These are phyloP conservation scores for Nitzschia sp. DNA, from an alignment of 108 stramenopile species.

Conservation along the genomic window DNA sequence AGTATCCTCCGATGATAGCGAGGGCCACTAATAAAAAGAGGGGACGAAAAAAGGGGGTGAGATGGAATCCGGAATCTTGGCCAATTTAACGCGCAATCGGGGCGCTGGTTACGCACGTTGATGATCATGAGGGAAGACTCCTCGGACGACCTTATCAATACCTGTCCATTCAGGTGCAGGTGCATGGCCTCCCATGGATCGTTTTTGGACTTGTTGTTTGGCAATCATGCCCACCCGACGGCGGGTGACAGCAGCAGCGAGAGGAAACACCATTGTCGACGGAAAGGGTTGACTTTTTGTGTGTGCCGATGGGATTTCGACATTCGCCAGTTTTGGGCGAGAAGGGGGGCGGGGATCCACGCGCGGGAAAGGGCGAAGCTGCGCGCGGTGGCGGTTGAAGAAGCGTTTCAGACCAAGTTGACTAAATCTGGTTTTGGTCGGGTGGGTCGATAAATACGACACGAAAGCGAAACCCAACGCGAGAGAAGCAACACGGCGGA, in stretches of 20 bases:
- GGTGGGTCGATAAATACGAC: too few relatives aligned
- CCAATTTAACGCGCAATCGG: not conserved
- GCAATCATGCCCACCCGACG: constrained; percentile 43
- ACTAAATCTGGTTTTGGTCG: too few relatives aligned
- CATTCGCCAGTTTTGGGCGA: too few relatives aligned
- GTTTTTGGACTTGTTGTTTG: constrained; percentile 53
- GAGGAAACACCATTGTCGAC: constrained; percentile 47
- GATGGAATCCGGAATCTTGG: constrained; percentile 34
- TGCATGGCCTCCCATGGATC: constrained; percentile 60
- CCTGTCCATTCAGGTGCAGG: constrained; percentile 85
- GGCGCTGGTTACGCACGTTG: constrained; percentile 65
- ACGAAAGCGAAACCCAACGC: too few relatives aligned
- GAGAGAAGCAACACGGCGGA: too few relatives aligned
- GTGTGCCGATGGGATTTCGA: not conserved
- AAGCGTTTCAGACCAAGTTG: too few relatives aligned
- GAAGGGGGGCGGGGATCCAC: too few relatives aligned
- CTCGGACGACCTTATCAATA: constrained; percentile 85
- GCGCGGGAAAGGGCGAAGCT: too few relatives aligned
- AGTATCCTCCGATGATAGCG: constrained; percentile 80
- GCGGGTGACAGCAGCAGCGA: constrained; percentile 53
- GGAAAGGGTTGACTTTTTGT: not conserved
- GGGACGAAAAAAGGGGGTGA: constrained; percentile 2
- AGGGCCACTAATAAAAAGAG: constrained; percentile 55
- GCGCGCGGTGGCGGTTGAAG: too few relatives aligned
- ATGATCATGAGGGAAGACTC: constrained; percentile 76